Conservation (phyloP, 345 rosid species). For the Sonneratia caseolaris region DNA sequence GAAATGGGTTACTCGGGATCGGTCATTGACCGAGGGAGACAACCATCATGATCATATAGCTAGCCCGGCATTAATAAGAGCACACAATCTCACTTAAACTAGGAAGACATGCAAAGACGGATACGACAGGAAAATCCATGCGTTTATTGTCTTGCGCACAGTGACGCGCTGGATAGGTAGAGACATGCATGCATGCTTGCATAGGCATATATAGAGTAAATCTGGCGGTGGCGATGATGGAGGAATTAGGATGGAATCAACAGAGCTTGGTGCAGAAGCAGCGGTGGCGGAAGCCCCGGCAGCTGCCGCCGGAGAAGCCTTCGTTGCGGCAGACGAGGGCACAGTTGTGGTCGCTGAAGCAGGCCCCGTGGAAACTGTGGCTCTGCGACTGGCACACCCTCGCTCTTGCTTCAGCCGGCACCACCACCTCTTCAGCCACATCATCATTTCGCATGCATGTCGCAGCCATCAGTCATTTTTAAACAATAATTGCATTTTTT, state of each 20-base stretch:
- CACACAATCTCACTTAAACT: not conserved
- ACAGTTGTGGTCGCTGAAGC: constrained; percentile 23
- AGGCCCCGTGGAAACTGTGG: constrained; percentile 22
- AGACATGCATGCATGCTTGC: no score
- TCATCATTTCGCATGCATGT: not conserved
- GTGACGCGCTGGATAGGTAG: no score
- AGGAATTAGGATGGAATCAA: constrained; percentile 1
- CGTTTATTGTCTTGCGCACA: no score
- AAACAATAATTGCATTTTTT: not conserved
- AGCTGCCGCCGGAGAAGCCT: constrained; percentile 29
- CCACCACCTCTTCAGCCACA: constrained; percentile 13
- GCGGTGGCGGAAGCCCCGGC: constrained; percentile 29
- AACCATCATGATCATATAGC: not conserved
- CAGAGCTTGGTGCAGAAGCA: constrained; percentile 34
- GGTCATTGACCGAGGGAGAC: no score
- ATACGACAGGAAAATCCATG: not conserved
- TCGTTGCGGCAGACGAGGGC: constrained; percentile 28
- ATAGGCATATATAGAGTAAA: no score
- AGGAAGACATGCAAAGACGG: not conserved
- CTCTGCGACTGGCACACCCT: constrained; percentile 29
- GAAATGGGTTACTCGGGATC: no score
- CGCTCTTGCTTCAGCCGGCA: constrained; percentile 23
- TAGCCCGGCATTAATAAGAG: not conserved
- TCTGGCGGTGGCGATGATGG: no score
- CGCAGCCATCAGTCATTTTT: not conserved